Base-by-base conservation (phyloP, 2,329 filamentous ascomycete genomes). In the Fusarium sp. region DNA sequence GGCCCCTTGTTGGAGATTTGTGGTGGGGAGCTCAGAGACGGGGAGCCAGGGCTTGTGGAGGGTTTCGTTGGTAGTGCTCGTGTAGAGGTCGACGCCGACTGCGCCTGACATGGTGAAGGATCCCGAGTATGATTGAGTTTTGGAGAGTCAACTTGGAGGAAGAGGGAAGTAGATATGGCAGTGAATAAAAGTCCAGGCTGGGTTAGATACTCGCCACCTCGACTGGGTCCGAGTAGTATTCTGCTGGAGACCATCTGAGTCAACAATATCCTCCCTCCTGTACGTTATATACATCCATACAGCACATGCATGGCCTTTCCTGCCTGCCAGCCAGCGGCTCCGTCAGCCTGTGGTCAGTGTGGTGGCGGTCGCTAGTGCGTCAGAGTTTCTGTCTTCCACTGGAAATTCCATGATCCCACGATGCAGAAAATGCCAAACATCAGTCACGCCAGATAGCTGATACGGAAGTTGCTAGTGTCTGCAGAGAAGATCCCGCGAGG, bases 1-100 rank as follows among this genome's bases (percentile, higher is more conserved):
- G 39, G 62, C 75, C 16, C 62, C 59, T 25, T 77, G 75, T 58
- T 77, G 75, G 0, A 72, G 57, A 2, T 64, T 14, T 11, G 75
- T 77, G 23, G 75, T 75, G 1, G 72, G 61, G 20, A 77, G 27
- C 14, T 75, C 25, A 4, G 57, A 63, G 20, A 69, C 39, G 20
- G 74, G 72, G 11, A 67, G 41, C 41, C 72, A 76, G 7, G 65
- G 71, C 32, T 60, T 27, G 48, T 45, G 45, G 41, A 76, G 30
- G 54, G 56, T 43, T 9, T 41, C 57, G 43, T 54, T 54, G 43
- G 43, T 3, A n/a, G 39, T n/a, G 48, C 27, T 54, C 27, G 48
- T 7, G 16, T 13, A n/a, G 48, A 20, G 30, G 39, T 25, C 66
- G 20, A 57, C 34, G 27, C 56, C 43, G 25, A 67, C 45, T 20